Evolutionary conservation across 163 green algal genomes (phyloP).

Genomic region (Scenedesmus sp.): DNA sequence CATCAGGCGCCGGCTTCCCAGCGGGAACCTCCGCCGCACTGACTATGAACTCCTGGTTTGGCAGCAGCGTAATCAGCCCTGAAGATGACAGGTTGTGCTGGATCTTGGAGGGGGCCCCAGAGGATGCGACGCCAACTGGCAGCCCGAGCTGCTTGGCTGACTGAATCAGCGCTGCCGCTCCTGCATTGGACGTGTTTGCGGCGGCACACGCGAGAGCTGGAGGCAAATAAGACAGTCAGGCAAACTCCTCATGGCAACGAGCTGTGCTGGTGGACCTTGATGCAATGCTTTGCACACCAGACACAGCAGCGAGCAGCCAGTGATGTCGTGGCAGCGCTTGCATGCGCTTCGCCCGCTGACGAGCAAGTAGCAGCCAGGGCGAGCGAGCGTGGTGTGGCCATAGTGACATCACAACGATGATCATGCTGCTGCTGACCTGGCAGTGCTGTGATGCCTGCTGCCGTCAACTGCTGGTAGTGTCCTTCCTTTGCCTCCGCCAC

Average conservation of each 20-base stretch:
- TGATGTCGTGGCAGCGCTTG: too few relatives aligned
- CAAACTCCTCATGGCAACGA: too few relatives aligned
- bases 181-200: constrained; percentile 7
- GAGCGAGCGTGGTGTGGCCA: too few relatives aligned
- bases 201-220: too few relatives aligned
- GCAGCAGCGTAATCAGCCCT: constrained; percentile 60
- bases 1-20: constrained; percentile 84
- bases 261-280: too few relatives aligned
- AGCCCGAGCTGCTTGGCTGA: constrained; percentile 56
- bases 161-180: constrained; percentile 62
- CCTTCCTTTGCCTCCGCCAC: background rate
- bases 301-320: too few relatives aligned
- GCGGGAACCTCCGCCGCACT: constrained; percentile 69
- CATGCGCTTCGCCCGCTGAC: too few relatives aligned
- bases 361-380: too few relatives aligned
- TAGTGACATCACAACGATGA: too few relatives aligned
- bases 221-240: too few relatives aligned
- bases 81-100: constrained; percentile 63
- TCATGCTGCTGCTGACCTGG: background rate
- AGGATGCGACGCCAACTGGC: constrained; percentile 64
- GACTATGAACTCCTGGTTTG: constrained; percentile 56
- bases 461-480: constrained; percentile 18
- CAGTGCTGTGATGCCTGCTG: constrained; percentile 8
- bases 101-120: constrained; percentile 69
- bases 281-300: too few relatives aligned